Evolutionary conservation across 129 eudicot species (phyloP), one percentile per base, ranked within the genome.

Genomic region (Arctium lappa): DNA sequence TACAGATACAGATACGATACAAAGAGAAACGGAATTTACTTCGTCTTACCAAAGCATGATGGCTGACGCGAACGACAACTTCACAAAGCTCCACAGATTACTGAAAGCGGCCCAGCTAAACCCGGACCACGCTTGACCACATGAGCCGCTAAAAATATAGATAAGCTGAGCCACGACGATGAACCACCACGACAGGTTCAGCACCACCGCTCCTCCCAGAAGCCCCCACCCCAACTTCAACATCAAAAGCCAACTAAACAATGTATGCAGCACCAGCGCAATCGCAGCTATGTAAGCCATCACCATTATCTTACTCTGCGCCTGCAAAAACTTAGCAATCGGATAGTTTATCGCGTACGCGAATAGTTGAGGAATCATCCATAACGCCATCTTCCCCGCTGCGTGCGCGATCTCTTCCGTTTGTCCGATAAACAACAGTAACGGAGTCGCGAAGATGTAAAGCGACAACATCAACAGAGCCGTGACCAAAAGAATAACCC

Each of bases 111-210:
- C 81, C 82, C 79, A 80, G 8, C 88, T 86, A 73, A 89, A 89
- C 6, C 92, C 89, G 0, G 89, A 65, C 92, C 92, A 89, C 1
- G 92, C 86, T 48, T 39, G 80, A 8, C 88, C 89, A 81, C 91
- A 89, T 0, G 80, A 39, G 5, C 92, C 92, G 0, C 82, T 37
- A 11, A 83, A 48, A 3, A 82, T 78, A 48, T 89, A 89, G 1
- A 85, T 44, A 72, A 86, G 22, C 46, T 83, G 84, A 29, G 88
- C 86, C 80, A 89, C 82, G 33, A 86, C 89, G 16, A 89, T 77
- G 39, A 89, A 85, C 92, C 92, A 89, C 92, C 92, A 89, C 53
- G 88, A 86, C 53, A 78, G 3, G 44, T 89, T 83, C 66, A 86
- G 75, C 34, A 87, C 87, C 69, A 81, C 69, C 29, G 89, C 89